Base-by-base conservation (phyloP, 225 moss, liverwort and hornwort genomes). In the Polytrichum commune region DNA sequence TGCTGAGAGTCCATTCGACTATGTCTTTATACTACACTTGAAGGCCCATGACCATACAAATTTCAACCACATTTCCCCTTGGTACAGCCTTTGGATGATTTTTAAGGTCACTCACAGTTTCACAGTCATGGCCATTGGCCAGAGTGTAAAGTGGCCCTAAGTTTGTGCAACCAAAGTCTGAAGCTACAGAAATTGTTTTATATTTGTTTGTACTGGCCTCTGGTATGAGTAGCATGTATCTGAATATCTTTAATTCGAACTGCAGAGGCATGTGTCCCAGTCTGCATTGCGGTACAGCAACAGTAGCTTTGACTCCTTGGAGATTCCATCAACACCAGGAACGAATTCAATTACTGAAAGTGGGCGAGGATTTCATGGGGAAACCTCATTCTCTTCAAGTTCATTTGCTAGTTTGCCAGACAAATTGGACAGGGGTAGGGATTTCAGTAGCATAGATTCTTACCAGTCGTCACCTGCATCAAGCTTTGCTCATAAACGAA, bases 381-480 rank as follows among this genome's bases (percentile, higher is more conserved):
- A 65, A 27, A 19, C 66, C 5, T 74, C 60, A 22, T 84, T 84
- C 71, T 76, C 80, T 25, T 54, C 78, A 33, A 82, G 77, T 70
- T 88, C 88, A 23, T 65, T 82, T 29, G 80, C 79, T 63, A 82
- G 80, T 68, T 74, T 74, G 60, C 64, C 80, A 13, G 78, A 74
- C 20, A 80, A 72, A 63, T 69, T 74, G 64, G 85, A 80, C 22
- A 75, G 73, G 74, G 72, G 29, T 62, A 35, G 63, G 18, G 63
- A 73, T 23, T 19, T 19, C 19, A 75, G 73, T 72, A 69, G 29
- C 56, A 29, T 56, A 20, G 63, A 73, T 23, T 82, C 85, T 26
- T 73, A 73, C 57, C 76, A 83, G 56, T 73, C 72, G 18, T 57
- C 71, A 38, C 30, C 75, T 75, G 27, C 80, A 68, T 5, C 78